phyloP scores from a whole-genome alignment of 805 yeast genomes.

The Ascoidea rubescens region DNA sequence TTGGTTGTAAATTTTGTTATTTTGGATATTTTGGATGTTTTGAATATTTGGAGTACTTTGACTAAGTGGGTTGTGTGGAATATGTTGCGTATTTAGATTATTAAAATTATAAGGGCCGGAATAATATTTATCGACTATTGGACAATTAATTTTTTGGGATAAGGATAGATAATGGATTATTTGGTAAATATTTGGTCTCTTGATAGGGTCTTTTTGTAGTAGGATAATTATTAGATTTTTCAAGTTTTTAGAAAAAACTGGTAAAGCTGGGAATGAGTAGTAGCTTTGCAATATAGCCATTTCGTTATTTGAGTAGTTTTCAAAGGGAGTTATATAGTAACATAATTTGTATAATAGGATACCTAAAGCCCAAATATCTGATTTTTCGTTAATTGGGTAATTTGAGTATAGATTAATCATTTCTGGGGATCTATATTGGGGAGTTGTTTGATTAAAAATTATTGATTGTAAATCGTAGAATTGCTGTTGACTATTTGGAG shows the following conservation, averaged over 20 bases:
- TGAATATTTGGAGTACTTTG: neutral
- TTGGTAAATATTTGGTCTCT: constrained; percentile 81
- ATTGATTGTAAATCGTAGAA: constrained; percentile 69
- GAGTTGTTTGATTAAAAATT: constrained; percentile 82
- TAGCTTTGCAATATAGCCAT: constrained; percentile 77
- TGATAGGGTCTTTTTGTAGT: constrained; percentile 70
- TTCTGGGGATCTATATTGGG: constrained; percentile 91
- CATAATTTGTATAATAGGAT: constrained; percentile 81
- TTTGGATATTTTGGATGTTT: constrained; percentile 1
- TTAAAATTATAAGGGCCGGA: neutral
- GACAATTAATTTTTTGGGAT: constrained; percentile 42
- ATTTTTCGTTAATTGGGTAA: constrained; percentile 76
- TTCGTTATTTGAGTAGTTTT: constrained; percentile 45
- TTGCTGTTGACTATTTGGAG: constrained; percentile 65
- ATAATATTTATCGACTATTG: constrained; percentile 24
- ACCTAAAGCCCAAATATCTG: constrained; percentile 96
- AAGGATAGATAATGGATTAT: constrained; percentile 52
- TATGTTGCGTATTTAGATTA: constrained; percentile 7
- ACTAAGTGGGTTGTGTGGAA: constrained; percentile 4
- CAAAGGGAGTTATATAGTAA: constrained; percentile 92
- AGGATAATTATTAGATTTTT: constrained; percentile 64
- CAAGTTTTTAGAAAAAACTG: constrained; percentile 59
- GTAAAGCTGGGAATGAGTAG: constrained; percentile 59
- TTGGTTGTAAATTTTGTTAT: neutral
- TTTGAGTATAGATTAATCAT: constrained; percentile 85